Base-by-base conservation (phyloP, 345 rosid genomes). In the Sisymbrium altissimum region DNA sequence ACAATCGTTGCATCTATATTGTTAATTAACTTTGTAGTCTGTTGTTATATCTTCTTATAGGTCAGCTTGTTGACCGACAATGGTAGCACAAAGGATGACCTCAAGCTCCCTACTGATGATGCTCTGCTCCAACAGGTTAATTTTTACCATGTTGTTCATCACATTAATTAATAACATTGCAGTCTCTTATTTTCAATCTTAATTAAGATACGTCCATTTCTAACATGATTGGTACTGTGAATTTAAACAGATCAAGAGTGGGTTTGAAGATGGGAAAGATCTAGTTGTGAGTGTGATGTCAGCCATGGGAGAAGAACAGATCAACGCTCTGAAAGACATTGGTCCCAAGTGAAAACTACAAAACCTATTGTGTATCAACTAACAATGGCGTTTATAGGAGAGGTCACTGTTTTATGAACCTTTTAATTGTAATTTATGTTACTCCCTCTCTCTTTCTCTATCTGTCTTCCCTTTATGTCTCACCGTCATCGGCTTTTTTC, bases 291-390 rank as follows among this genome's bases (percentile, higher is more conserved):
- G 81, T 39, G 91, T 90, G 70, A 86, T 88, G 96, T 85, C 86
- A 62, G 80, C 96, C 35, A 90, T 88, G 96, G 91, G 96, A 66
- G 96, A 90, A 77, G 96, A 90, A 85, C 96, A 88, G 81, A 88
- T 88, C 69, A 80, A 86, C 68, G 84, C 86, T 53, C 79, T 86
- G 9, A 88, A 88, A 81, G 96, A 89, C 72, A 86, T 87, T 79
- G 92, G 92, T 50, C 86, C 96, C 29, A 89, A 83, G 66, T 65
- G 59, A 64, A 10, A 9, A 17, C 19, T 18, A 48, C 45, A 36
- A 17, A 32, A 14, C 55, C 50, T n/a, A 0, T 21, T 15, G 18
- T 60, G 14, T 36, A 60, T 43, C 52, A 60, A 27, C 30, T 27
- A n/a, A 38, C 50, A 10, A 39, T 48, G 60, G 52, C 38, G 61